phyloP scores from a whole-genome alignment of 805 yeast genomes.

The Yarrowia deformans region DNA sequence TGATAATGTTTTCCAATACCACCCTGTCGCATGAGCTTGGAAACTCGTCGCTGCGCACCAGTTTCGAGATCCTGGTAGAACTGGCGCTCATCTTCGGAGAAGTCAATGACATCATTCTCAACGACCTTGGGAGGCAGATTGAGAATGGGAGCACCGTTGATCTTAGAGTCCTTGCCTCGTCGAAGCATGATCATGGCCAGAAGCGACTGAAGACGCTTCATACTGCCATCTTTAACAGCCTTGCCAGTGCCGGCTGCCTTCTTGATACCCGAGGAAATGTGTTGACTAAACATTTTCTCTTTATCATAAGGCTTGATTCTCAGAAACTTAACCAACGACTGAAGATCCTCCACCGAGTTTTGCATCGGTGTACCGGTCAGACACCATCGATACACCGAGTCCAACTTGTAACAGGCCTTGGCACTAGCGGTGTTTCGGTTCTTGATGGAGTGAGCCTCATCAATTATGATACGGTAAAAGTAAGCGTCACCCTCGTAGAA shows the following conservation, averaged over 20 bases:
- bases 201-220: slow-evolving; percentile 21
- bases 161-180: slow-evolving; percentile 54
- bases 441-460: slow-evolving; percentile 71
- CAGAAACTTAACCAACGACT: slow-evolving; percentile 58
- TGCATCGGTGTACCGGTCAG: slow-evolving; percentile 73
- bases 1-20: slow-evolving; percentile 44
- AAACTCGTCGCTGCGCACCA: slow-evolving; percentile 45
- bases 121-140: slow-evolving; percentile 45
- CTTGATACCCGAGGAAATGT: slow-evolving; percentile 16
- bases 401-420: slow-evolving; percentile 55
- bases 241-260: slow-evolving; percentile 36
- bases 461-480: slow-evolving; percentile 59
- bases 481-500: slow-evolving; percentile 16
- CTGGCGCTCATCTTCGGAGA: slow-evolving; percentile 46
- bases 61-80: slow-evolving; percentile 55
- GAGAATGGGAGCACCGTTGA: slow-evolving; percentile 41
- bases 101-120: slow-evolving; percentile 44
- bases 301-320: slow-evolving; percentile 39
- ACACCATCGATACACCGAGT: slow-evolving; percentile 60
- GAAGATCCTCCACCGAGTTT: slow-evolving; percentile 61
- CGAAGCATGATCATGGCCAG: slow-evolving; percentile 53
- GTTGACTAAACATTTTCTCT: slow-evolving; percentile 6
- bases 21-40: slow-evolving; percentile 47
- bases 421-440: slow-evolving; percentile 58
- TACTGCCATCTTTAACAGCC: slow-evolving; percentile 2